Base-by-base conservation (phyloP, 306 rosid species). In the Nissolia schottii region DNA sequence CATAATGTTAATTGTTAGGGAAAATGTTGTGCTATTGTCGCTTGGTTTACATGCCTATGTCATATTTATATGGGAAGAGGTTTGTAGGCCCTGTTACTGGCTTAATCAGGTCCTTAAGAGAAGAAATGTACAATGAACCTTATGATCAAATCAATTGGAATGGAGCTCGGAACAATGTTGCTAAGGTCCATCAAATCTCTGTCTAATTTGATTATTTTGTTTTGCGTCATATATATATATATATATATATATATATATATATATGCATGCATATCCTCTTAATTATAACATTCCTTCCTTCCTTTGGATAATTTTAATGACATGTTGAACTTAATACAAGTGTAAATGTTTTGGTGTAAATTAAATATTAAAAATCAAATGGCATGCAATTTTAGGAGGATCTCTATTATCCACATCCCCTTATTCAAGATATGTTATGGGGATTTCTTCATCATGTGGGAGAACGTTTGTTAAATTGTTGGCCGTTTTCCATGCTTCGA, bases 31-130 rank as follows among this genome's bases (percentile, higher is more conserved):
- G 90, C 55, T 81, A 89, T 20, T 83, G 90, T 79, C 90, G 96
- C 5, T 66, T 89, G 87, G 88, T 85, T 37, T 89, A 89, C 70
- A 82, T 89, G 82, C 95, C 95, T 1, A 89, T 86, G 95, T 89
- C 95, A 84, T n/a, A n/a, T n/a, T n/a, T n/a, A n/a, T n/a, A n/a
- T n/a, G n/a, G n/a, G n/a, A n/a, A n/a, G n/a, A n/a, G 79, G 58
- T 88, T 88, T 13, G 89, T 86, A 0, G 90, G 92, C 5, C 90
- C 88, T 40, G 81, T 86, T 72, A 83, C 89, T 10, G 60, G 1
- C 3, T 46, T 82, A 71, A 34, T 84, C 56, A 73, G 4, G 41
- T 82, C 85, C 32, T 2, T 87, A 3, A 64, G 88, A 80, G 60
- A 75, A 58, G 91, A 87, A 60, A 87, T n/a, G n/a, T n/a, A n/a